A percentile compares a stretch with the other conserved stretches of the same genome.
Evolutionary conservation across 306 rosid genomes (phyloP).

Genomic region (Abrus pulchellus): DNA sequence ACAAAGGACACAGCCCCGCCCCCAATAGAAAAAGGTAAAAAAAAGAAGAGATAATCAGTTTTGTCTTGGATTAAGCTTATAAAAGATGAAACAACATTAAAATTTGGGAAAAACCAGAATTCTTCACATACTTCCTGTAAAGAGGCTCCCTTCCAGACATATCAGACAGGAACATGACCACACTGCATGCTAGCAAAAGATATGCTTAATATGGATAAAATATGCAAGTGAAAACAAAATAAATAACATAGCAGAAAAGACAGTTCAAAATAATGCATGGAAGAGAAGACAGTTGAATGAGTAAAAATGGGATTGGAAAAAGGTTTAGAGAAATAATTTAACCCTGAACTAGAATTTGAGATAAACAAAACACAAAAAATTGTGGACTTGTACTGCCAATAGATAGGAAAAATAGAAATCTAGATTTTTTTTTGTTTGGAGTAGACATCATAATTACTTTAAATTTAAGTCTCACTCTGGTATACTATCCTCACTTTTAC

Average conservation of each 20-base stretch:
- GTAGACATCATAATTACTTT: not conserved
- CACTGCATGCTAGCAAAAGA: conserved; percentile 89
- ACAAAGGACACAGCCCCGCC: conserved; percentile 5
- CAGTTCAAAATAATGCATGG: conserved; percentile 25
- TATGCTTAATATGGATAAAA: conserved; percentile 55
- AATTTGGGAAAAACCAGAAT: conserved; percentile 26
- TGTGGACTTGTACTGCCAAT: not conserved
- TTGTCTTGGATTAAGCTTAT: conserved; percentile 15
- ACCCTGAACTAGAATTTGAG: conserved; percentile 15
- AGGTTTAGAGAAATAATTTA: conserved; percentile 30
- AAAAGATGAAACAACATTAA: conserved; percentile 16
- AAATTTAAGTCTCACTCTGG: not conserved
- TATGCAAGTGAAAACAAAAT: conserved; percentile 18
- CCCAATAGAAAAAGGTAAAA: not conserved
- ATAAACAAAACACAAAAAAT: conserved; percentile 14
- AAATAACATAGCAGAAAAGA: not conserved
- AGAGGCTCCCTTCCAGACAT: conserved; percentile 99
- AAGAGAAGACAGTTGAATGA: conserved; percentile 17
- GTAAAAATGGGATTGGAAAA: not conserved
- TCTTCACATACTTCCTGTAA: conserved; percentile 79
- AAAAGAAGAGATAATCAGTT: conserved; percentile 38
- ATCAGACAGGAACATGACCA: conserved; percentile 95
- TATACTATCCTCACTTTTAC: conserved; percentile 6
- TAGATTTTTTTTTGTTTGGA: not conserved
- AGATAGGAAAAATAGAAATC: conserved; percentile 1